Conservation (phyloP, 2,329 filamentous ascomycete species). For the Xylaria sp. region DNA sequence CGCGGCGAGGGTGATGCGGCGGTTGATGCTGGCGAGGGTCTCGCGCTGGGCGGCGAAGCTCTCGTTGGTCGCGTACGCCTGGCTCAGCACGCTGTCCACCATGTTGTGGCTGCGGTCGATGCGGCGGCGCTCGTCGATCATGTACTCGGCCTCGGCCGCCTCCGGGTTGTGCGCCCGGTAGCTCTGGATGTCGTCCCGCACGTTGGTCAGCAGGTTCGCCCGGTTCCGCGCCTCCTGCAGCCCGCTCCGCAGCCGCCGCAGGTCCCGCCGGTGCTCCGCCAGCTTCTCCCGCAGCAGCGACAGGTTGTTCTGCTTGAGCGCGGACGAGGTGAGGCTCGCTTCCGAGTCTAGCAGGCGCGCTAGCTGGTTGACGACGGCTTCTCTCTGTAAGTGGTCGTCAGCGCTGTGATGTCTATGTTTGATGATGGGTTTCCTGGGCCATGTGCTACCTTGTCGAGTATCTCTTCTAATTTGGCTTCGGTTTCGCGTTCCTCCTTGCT, state of each 20-base stretch:
- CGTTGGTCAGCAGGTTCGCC: conserved; percentile 86
- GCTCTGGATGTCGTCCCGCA: conserved; percentile 87
- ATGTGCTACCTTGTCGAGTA: conserved; percentile 73
- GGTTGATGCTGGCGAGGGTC: conserved; percentile 84
- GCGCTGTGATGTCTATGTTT: conserved; percentile 18
- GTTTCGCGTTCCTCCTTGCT: conserved; percentile 81
- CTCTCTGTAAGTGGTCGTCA: conserved; percentile 62
- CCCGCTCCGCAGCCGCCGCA: conserved; percentile 71
- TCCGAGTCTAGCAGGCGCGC: conserved; percentile 91
- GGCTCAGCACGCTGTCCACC: conserved; percentile 86
- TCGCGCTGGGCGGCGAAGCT: conserved; percentile 86
- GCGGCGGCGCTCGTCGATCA: conserved; percentile 84
- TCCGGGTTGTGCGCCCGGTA: conserved; percentile 83
- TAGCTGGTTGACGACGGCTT: conserved; percentile 79
- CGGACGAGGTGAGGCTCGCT: conserved; percentile 81
- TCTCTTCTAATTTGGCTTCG: conserved; percentile 79
- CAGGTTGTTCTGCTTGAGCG: conserved; percentile 96
- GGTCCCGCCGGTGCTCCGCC: conserved; percentile 81
- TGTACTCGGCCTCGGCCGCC: conserved; percentile 90
- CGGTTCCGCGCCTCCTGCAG: conserved; percentile 81
- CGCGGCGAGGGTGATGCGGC: conserved; percentile 85
- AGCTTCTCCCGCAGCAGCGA: conserved; percentile 89
- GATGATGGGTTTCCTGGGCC: neutral
- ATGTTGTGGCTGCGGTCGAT: conserved; percentile 90
- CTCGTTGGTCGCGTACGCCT: conserved; percentile 96